Conservation (phyloP, 108 stramenopile species). For the Skeletonema grethae region DNA sequence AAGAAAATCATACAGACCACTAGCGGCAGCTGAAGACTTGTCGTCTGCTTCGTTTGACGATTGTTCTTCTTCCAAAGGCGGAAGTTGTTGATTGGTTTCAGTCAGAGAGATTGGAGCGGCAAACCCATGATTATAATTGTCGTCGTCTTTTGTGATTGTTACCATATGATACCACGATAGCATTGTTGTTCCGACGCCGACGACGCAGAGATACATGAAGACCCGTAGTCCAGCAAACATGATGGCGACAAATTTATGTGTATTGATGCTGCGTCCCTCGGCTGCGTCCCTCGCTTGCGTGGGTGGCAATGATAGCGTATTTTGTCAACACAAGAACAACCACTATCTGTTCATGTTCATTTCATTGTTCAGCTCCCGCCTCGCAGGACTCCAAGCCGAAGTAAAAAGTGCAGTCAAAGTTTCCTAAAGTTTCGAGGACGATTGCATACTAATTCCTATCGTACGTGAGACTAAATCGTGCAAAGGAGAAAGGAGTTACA, state of each 20-base stretch:
- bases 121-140: not conserved
- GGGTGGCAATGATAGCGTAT: not conserved
- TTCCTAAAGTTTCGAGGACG: no score
- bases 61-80: not conserved
- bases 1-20: slow-evolving; percentile 14
- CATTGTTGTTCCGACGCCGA: slow-evolving; percentile 30
- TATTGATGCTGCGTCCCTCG: not conserved
- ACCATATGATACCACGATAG: slow-evolving; percentile 22
- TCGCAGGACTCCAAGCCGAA: no score
- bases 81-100: not conserved
- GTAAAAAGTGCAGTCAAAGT: no score
- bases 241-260: not conserved
- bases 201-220: slow-evolving; percentile 12
- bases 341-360: no score
- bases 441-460: no score
- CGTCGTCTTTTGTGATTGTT: not conserved
- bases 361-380: no score
- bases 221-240: not conserved
- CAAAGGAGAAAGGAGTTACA: no score
- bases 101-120: not conserved
- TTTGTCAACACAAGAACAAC: no score
- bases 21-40: not conserved
- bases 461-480: no score
- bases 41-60: not conserved
- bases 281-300: not conserved